Evolutionary conservation across 2,329 filamentous ascomycete genomes (phyloP), one percentile per base, ranked within the genome.

Genomic region (Botrytis paeoniae): DNA sequence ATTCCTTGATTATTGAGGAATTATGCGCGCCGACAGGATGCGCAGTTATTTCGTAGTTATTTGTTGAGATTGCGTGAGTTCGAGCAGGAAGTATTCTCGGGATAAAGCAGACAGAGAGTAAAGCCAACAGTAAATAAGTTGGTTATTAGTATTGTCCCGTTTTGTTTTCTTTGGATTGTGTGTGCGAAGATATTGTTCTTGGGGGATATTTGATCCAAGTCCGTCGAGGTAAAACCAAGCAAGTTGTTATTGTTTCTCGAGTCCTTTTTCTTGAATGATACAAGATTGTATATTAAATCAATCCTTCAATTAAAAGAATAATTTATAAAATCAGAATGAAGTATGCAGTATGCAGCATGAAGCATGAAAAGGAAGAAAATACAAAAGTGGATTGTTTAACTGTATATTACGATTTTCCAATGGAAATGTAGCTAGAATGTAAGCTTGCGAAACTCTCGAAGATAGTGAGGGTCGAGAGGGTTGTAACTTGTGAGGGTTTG

Each of bases 1-100:
- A 35, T 35, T 35, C 41, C 62, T 48, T 29, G 10, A 45, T 16
- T 16, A 48, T 48, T 45, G 62, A 64, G 63, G 63, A 51, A 37
- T 51, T n/a, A 43, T 37, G 45, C 25, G 29, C 35, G 32, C 18
- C 45, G 12, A 37, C 20, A 51, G 29, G 29, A 22, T 18, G 18
- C n/a, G 48, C 25, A n/a, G 14, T 54, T 54, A n/a, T 16, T 54
- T n/a, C 29, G 63, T 18, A 48, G 43, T 35, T 51, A 51, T 37
- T 37, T 57, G 4, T 65, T 65, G 63, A 65, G 65, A 69, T 69
- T 69, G 65, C 48, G 54, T 57, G 65, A 57, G 43, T 57, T 43
- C 39, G 48, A 20, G 37, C n/a, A 37, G 35, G 48, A 68, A 39
- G 65, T 69, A 3, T 43, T 57, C 37, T 69, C 9, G 51, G 51